Evolutionary conservation across 2,329 filamentous ascomycete species (phyloP), one percentile per base, ranked within the genome.

Genomic region (Fusarium coffeatum): DNA sequence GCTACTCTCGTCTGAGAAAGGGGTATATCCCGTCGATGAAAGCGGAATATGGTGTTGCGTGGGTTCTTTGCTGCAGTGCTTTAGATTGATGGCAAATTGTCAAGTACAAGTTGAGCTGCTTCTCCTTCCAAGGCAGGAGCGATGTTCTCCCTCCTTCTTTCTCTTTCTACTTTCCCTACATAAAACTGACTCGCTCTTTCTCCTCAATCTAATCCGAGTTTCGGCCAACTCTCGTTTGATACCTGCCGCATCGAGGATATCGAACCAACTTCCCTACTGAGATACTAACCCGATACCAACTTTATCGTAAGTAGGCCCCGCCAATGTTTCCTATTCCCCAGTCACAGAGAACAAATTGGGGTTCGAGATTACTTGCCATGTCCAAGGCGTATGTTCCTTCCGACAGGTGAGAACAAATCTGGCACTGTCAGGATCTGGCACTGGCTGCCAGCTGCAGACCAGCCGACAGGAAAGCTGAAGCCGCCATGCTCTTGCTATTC

Each of bases 41-140:
- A 53, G 32, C 28, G 41, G 49, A 32, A 22, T 27, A 54, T 47
- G 50, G 53, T 66, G 64, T 59, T 66, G 51, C 50, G 53, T 59
- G 45, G 50, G 58, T 42, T 57, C 41, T 58, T 46, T 48, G 59
- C 47, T 66, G 58, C 40, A 30, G 58, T 71, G 47, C 54, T 50
- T 50, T 71, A 32, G 25, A 55, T n/a, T n/a, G 11, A 37, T 62
- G 49, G 40, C 37, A 66, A 62, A 23, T 32, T 49, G 18, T 28
- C 32, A 49, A 59, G 68, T 71, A 71, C 69, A 71, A 71, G 69
- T 69, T 71, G 47, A 53, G 45, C 40, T 22, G 34, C 32, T 61
- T 42, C 50, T 51, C 65, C 69, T 42, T 47, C 42, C 30, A 43
- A 42, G 23, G 46, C 25, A 42, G 51, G 27, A 18, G 42, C 18